These are phyloP conservation scores for Colletotrichum cordylinicola DNA, from an alignment of 2,329 filamentous ascomycete genomes.

Conservation along the genomic window DNA sequence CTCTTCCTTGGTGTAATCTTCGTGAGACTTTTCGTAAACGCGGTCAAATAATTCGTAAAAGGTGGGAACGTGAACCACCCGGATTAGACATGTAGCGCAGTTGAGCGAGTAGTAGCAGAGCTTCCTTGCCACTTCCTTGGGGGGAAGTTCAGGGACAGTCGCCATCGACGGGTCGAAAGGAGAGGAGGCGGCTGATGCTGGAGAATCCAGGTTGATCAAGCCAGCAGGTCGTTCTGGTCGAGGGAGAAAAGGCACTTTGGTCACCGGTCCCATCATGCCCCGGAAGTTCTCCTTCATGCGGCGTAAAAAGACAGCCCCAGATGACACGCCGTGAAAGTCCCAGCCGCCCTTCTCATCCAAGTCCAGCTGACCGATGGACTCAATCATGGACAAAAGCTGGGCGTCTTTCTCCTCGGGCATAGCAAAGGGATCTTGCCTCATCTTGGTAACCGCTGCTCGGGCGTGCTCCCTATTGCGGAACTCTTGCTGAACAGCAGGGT, in stretches of 20 bases:
- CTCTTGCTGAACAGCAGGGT: constrained; percentile 77
- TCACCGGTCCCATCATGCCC: constrained; percentile 71
- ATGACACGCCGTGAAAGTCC: constrained; percentile 95
- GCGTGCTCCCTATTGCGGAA: constrained; percentile 61
- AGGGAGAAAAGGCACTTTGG: constrained; percentile 64
- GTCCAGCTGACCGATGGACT: constrained; percentile 88
- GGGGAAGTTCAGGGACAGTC: constrained; percentile 72
- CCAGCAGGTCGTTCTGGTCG: constrained; percentile 53
- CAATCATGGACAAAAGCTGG: constrained; percentile 92
- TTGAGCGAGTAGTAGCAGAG: constrained; percentile 62
- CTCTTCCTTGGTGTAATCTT: constrained; percentile 68
- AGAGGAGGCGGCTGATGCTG: constrained; percentile 64
- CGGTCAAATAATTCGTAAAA: constrained; percentile 81
- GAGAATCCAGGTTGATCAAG: constrained; percentile 71
- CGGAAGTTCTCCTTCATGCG: constrained; percentile 89
- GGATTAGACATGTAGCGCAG: constrained; percentile 63
- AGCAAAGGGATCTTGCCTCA: constrained; percentile 38
- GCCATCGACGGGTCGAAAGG: constrained; percentile 62
- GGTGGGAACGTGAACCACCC: constrained; percentile 80
- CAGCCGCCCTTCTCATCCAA: constrained; percentile 90
- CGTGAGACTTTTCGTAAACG: constrained; percentile 74
- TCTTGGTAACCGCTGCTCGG: constrained; percentile 48
- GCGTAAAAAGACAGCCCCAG: constrained; percentile 85
- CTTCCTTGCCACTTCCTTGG: constrained; percentile 58
- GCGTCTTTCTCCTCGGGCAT: constrained; percentile 64